Conservation (phyloP, 768 basidiomycete species). For the Boletus edulis region DNA sequence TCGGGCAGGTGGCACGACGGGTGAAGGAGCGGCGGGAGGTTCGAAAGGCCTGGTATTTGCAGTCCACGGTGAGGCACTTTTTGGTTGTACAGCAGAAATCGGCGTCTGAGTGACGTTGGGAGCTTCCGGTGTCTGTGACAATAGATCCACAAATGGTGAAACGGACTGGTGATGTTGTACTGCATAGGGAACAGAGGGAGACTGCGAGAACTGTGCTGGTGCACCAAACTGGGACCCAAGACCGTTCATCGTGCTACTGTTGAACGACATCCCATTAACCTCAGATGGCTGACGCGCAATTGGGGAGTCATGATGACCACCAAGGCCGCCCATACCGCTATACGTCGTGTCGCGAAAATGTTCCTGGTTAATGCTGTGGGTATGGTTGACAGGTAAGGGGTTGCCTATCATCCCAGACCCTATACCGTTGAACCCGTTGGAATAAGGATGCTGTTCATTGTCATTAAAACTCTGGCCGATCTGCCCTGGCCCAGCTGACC, state of each 20-base stretch:
- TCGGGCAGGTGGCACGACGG: constrained; percentile 21
- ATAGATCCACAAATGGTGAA: constrained; percentile 24
- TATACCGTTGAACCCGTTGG: constrained; percentile 24
- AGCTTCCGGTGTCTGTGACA: constrained; percentile 15
- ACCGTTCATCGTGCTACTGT: constrained; percentile 13
- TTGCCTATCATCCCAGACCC: constrained; percentile 18
- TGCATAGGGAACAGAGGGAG: constrained; percentile 20
- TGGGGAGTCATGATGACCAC: constrained; percentile 22
- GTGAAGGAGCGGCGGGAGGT: constrained; percentile 15
- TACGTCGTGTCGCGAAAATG: constrained; percentile 24
- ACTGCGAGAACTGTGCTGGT: constrained; percentile 17
- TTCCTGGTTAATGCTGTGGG: constrained; percentile 28
- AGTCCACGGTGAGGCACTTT: constrained; percentile 24
- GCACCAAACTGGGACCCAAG: constrained; percentile 21
- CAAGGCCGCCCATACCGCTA: constrained; percentile 19
- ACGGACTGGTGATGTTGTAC: constrained; percentile 19
- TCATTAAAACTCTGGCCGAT: constrained; percentile 19
- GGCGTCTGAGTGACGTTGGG: constrained; percentile 20
- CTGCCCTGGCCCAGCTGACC: constrained; percentile 33
- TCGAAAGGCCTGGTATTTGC: constrained; percentile 19
- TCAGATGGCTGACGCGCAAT: constrained; percentile 23
- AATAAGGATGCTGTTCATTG: constrained; percentile 22
- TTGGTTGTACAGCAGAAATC: constrained; percentile 23
- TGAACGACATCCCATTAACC: constrained; percentile 24
- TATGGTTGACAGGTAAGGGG: constrained; percentile 18